Evolutionary conservation across 331 rosid genomes (phyloP), one percentile per base, ranked within the genome.

Genomic region (Ulmus americana): DNA sequence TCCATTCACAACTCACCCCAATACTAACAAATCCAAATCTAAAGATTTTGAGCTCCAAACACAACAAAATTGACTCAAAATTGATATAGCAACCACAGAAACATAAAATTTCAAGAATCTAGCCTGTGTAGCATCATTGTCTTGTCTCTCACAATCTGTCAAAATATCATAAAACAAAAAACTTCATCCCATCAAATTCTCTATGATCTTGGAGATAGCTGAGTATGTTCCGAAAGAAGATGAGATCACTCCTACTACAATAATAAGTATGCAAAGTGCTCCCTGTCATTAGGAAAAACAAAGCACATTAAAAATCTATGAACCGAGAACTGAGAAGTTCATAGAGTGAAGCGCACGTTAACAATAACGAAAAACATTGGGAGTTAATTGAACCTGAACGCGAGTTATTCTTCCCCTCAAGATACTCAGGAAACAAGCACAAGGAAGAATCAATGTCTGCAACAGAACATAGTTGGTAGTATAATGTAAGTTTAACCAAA

Each of bases 371-470:
- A 15, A 55, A 28, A 28, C 3, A 28, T 28, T 28, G 2, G 35
- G 35, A 2, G 35, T 3, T 28, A 28, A 28, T 28, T 61, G 52
- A 51, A 92, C 98, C 97, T 92, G 95, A 3, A 79, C 1, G 8
- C 81, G 67, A 0, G 95, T 73, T 61, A 81, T 80, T 81, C 67
- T 88, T 9, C 86, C 90, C 20, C 85, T 78, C 72, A 80, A 61
- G 67, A 92, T 89, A 65, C 82, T 83, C 72, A 92, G 82, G 81
- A 70, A 92, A 63, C 97, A 92, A 66, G 77, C 88, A 75, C 98
- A 92, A 15, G 98, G 98, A 68, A 92, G 88, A 60, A 92, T 87
- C 84, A 92, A 70, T n/a, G 95, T 80, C 97, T 92, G 95, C 70
- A 18, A 72, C 43, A 63, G 68, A 49, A 42, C 35, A 40, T 10